Base-by-base conservation (phyloP, 371 early-diverging fungal species). In the Syncephalastrum contaminatum region DNA sequence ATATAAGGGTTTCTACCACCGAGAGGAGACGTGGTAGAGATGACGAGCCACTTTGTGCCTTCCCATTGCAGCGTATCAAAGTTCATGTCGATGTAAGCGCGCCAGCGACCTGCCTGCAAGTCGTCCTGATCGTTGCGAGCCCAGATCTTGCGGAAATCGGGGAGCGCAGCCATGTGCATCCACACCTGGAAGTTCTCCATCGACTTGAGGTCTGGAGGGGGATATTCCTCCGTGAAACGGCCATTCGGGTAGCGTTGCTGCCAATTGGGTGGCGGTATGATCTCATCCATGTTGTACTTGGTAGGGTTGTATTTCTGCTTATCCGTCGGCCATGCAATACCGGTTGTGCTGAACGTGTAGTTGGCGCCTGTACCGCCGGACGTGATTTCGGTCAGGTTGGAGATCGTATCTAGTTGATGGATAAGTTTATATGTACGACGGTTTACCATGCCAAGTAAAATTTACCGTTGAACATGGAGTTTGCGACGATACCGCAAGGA, bases 401-500 rank as follows among this genome's bases (percentile, higher is more conserved):
- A 73, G 10, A 64, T 49, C 15, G 73, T 77, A 60, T 77, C 77
- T 76, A 54, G 15, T 12, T 10, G 22, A 4, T 20, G 13, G 10
- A 7, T 42, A 20, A n/a, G 39, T 21, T 10, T 30, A 8, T 8
- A 30, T 43, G 3, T 18, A 27, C 19, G 19, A 3, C 10, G 4
- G 8, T 2, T 12, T 8, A 6, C 20, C 13, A 8, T 44, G 45
- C 8, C 21, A 15, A 3, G 8, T 21, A 21, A 51, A 1, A 13
- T 39, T 54, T 83, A 74, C 84, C 97, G 58, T 94, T 91, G 67
- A 98, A 98, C 63, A 92, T 77, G 7, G 97, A 97, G 68, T 98
- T 96, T n/a, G 99, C 97, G 63, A 99, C 93, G 41, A 98, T 71
- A 0, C 99, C 99, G 64, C 99, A 99, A n/a, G 99, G 99, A 74